Base-by-base conservation (phyloP, 148 eudicot genomes). In the Rhododendron kiyosumense region DNA sequence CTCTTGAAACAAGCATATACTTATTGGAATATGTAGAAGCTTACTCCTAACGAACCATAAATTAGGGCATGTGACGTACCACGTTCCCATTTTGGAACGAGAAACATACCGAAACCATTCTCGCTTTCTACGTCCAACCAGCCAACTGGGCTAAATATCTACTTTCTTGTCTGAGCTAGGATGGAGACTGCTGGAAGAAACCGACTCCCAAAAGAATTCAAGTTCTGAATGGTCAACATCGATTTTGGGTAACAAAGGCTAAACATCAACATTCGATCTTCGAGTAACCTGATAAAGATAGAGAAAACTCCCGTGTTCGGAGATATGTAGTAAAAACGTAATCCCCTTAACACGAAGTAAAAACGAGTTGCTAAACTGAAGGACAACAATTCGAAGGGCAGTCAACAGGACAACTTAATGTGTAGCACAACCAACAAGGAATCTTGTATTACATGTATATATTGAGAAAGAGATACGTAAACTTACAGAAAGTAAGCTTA, bases 381-480 rank as follows among this genome's bases (percentile, higher is more conserved):
- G 76, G 38, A 5, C 76, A 71, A 32, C 76, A 30, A 30, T 71
- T 71, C 4, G 3, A 30, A 32, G 76, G 76, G 76, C 20, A 71
- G 14, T n/a, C 32, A 65, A 65, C 73, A n/a, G 30, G 14, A n/a
- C 73, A n/a, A 65, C 10, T 14, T 5, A 71, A 30, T 30, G 71
- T 2, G 38, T 32, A 71, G 38, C 8, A 71, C 76, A 71, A 13
- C 36, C 20, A 71, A 71, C 38, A 13, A 71, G 76, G 76, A 30
- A 26, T 85, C 81, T 79, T 30, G 52, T 48, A 6, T 26, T 52
- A 41, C 88, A 82, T 79, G 28, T 57, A 45, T 57, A 45, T 77
- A 28, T 10, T 22, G 36, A 22, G 38, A 78, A 38, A 28, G 46
- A 30, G 18, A 46, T 17, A 26, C 1, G 5, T 22, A 83, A 28